Percentiles rank a stretch among this genome's conserved stretches.
phyloP scores from a whole-genome alignment of 2,329 filamentous ascomycete species.

The Epichloe uncinata region DNA sequence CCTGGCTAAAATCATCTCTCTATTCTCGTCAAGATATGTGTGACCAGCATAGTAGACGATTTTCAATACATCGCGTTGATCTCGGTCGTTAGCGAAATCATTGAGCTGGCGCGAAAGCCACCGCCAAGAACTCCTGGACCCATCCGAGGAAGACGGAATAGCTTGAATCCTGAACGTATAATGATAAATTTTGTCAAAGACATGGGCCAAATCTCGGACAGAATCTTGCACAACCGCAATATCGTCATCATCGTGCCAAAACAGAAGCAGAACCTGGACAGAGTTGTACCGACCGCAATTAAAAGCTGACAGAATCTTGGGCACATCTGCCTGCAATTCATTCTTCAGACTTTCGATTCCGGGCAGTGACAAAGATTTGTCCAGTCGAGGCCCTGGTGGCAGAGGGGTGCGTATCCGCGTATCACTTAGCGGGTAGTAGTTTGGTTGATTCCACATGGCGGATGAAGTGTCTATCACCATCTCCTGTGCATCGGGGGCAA shows the following conservation, averaged over 20 bases:
- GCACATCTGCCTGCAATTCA: slow-evolving; percentile 37
- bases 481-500: slow-evolving; percentile 33
- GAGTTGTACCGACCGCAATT: slow-evolving; percentile 38
- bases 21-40: slow-evolving; percentile 39
- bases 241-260: slow-evolving; percentile 43
- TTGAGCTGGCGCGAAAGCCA: slow-evolving; percentile 40
- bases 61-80: slow-evolving; percentile 43
- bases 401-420: slow-evolving; percentile 41
- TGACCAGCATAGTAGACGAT: slow-evolving; percentile 45
- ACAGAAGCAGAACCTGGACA: slow-evolving; percentile 39
- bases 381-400: slow-evolving; percentile 41
- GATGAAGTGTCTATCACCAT: slow-evolving; percentile 39
- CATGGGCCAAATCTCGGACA: slow-evolving; percentile 33
- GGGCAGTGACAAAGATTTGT: slow-evolving; percentile 35
- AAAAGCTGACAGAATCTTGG: slow-evolving; percentile 35
- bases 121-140: slow-evolving; percentile 35
- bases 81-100: slow-evolving; percentile 38
- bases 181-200: slow-evolving; percentile 39
- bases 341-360: slow-evolving; percentile 37
- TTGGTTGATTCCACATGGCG: slow-evolving; percentile 20
- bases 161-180: slow-evolving; percentile 34
- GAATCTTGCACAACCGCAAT: slow-evolving; percentile 24
- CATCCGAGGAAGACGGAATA: slow-evolving; percentile 36
- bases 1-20: slow-evolving; percentile 46
- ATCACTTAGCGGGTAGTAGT: slow-evolving; percentile 30